A percentile compares a stretch with the other conserved stretches of the same genome.
Conservation (phyloP, 257 asterid genomes). For the Salvia hispanica region DNA sequence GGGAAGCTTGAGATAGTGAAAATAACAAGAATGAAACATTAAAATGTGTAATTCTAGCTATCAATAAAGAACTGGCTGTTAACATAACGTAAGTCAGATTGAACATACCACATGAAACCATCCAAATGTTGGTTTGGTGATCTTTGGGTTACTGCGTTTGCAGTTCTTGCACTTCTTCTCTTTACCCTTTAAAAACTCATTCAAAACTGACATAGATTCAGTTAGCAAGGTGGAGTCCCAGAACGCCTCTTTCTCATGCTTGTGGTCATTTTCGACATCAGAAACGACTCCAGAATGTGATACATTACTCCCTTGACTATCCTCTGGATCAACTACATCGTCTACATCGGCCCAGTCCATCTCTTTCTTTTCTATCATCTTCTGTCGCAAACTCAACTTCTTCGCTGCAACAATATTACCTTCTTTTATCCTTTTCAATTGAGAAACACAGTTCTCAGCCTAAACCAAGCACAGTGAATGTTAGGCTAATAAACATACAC, state of each 20-base stretch:
- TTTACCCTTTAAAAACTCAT: constrained; percentile 59
- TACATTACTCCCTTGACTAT: constrained; percentile 62
- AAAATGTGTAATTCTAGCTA: neutral
- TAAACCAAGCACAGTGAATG: constrained; percentile 30
- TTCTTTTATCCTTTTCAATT: constrained; percentile 54
- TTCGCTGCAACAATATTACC: constrained; percentile 79
- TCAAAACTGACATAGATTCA: constrained; percentile 68
- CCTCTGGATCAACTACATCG: constrained; percentile 42
- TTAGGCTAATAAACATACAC: constrained; percentile 1
- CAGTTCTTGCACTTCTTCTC: constrained; percentile 53
- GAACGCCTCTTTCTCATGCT: constrained; percentile 34
- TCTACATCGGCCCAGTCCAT: constrained; percentile 30
- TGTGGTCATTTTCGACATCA: constrained; percentile 37
- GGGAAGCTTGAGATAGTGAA: too few relatives aligned
- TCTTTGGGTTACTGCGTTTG: constrained; percentile 51
- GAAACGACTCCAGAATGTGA: constrained; percentile 46
- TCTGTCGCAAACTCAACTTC: constrained; percentile 35
- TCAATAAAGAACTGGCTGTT: neutral
- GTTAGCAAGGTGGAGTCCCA: constrained; percentile 80
- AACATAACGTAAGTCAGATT: constrained; percentile 7
- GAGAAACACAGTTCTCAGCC: constrained; percentile 63
- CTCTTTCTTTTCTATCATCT: constrained; percentile 33
- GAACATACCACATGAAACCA: constrained; percentile 78
- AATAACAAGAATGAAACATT: neutral
- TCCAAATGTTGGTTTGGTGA: constrained; percentile 82